Evolutionary conservation across 495 filamentous ascomycete genomes (phyloP), one percentile per base, ranked within the genome.

Genomic region (Penicillium desertorum): DNA sequence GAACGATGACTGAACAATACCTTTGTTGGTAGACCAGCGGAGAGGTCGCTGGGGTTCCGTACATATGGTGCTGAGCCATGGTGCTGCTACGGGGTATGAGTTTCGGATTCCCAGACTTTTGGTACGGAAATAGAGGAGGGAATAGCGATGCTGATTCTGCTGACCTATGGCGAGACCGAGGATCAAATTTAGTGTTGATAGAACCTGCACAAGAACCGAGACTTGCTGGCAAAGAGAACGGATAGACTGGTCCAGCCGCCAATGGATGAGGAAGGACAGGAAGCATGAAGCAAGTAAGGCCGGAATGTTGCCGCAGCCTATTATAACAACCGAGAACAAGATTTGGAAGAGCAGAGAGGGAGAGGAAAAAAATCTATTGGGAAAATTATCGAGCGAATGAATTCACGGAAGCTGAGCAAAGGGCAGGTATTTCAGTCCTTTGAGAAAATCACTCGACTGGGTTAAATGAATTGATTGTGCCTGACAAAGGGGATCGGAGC

Each of bases 1-100:
- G 61, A 56, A 67, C 54, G 45, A 56, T 36, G 37, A 51, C 23
- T 36, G 5, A 54, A 54, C 64, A 66, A 49, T 76, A 79, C 76
- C 76, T 79, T 79, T 67, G 71, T 34, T 76, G 74, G 58, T 75
- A 76, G 30, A 76, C 66, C 44, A 74, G 58, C 43, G 74, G 72
- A 55, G 63, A 36, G 45, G 63, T 64, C n/a, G 65, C 64, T 41
- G 75, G 62, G 56, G 65, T 51, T 41, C 59, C 65, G 51, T 75
- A 76, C 54, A 71, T 63, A 34, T 63, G 56, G 39, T 73, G 72
- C 12, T 70, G 71, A 53, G 72, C 65, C 58, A 75, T 67, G 39
- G 65, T 65, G 56, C 63, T 68, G 65, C 59, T 70, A 45, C n/a
- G 36, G 48, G 51, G n/a, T 54, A 62, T 77, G 70, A 77, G 74